A percentile compares a stretch with the other conserved stretches of the same genome.
phyloP scores from a whole-genome alignment of 2,329 filamentous ascomycete species.

The Botryosphaeria dothidea region DNA sequence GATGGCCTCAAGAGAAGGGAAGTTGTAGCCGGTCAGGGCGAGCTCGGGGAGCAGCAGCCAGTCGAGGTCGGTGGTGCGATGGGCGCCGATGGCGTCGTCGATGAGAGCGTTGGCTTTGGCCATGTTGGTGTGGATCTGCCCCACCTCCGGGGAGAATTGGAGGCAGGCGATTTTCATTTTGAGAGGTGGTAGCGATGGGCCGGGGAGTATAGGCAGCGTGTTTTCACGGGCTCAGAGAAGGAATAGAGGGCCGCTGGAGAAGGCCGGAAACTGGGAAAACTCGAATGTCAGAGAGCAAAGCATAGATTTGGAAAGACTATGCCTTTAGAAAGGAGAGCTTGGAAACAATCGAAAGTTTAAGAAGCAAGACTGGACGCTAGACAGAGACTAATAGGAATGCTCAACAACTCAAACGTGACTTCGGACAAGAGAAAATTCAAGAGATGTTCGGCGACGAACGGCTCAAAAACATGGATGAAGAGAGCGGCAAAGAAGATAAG shows the following conservation, averaged over 20 bases:
- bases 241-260: background rate
- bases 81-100: slow-evolving; percentile 43
- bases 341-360: background rate
- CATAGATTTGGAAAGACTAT: no score
- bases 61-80: slow-evolving; percentile 55
- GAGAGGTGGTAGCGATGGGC: background rate
- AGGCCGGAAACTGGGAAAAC: background rate
- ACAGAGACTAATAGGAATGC: background rate
- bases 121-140: slow-evolving; percentile 70
- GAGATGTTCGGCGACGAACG: background rate
- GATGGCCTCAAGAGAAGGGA: slow-evolving; percentile 68
- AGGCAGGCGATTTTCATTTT: slow-evolving; percentile 69
- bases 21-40: slow-evolving; percentile 80
- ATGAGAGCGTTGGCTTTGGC: slow-evolving; percentile 67
- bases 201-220: background rate
- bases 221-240: background rate
- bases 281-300: background rate
- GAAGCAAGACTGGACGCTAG: background rate
- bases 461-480: background rate
- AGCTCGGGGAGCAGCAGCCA: slow-evolving; percentile 75
- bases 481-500: background rate
- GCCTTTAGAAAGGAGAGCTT: background rate
- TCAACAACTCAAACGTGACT: background rate
- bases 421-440: background rate
- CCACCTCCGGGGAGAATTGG: slow-evolving; percentile 72